Base-by-base conservation (phyloP, 352 stramenopile species). In the Globisporangium parvum region DNA sequence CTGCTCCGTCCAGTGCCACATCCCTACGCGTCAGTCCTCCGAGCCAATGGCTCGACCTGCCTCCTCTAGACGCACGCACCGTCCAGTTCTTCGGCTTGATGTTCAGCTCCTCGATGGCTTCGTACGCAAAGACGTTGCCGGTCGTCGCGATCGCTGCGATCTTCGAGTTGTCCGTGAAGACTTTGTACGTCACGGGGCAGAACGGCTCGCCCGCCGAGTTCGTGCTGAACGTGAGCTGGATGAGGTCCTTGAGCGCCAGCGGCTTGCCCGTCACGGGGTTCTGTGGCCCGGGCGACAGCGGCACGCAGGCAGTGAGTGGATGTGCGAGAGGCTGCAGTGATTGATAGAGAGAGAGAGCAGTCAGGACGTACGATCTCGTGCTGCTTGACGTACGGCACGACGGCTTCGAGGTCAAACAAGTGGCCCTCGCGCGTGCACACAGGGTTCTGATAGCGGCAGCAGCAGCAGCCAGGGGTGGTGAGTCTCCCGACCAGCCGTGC, bases 41-140 rank as follows among this genome's bases (percentile, higher is more conserved):
- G 31, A 37, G 6, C 8, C 8, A n/a, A n/a, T n/a, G n/a, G n/a
- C 31, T 37, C 31, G 31, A 37, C n/a, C n/a, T n/a, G n/a, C n/a
- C n/a, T n/a, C n/a, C n/a, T n/a, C n/a, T n/a, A n/a, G n/a, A n/a
- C n/a, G n/a, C n/a, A n/a, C n/a, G 33, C 37, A 91, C 81, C 47
- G 82, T 82, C 75, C 91, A 98, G 77, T 98, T 98, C 69, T 99
- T 99, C 6, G 91, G 60, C 71, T 98, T 99, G 65, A 99, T 85
- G 73, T 99, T 99, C 23, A 99, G 87, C 71, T 99, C 97, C 40
- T 98, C 75, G 50, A 99, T 88, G 6, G 96, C 96, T 48, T 99
- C 95, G 56, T 97, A 98, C 31, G 88, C 88, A 60, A 96, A 99
- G 14, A 99, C 96, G 71, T 99, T 98, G n/a, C 83, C 81, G 9